Percentiles rank a stretch among this genome's conserved stretches.
These are phyloP conservation scores for Sporobolomyces phaffii DNA, from an alignment of 768 basidiomycete species.

Conservation along the genomic window DNA sequence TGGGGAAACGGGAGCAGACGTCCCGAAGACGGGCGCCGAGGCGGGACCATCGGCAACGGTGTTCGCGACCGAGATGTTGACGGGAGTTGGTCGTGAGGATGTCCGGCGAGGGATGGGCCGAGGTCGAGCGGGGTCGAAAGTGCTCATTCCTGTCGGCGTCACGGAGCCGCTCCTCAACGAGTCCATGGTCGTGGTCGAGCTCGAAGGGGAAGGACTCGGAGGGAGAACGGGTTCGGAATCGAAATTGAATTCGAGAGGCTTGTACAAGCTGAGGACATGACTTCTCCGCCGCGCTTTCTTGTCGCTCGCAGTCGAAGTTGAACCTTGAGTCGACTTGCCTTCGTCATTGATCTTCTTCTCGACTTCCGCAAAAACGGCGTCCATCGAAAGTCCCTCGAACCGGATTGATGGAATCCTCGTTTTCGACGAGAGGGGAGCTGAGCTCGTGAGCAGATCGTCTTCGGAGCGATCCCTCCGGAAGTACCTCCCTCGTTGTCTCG, in stretches of 20 bases:
- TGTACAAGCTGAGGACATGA: slow-evolving; percentile 29
- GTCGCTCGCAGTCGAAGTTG: neutral
- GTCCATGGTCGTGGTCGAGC: neutral
- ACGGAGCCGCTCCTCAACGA: neutral
- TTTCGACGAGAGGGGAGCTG: neutral
- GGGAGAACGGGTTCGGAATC: slow-evolving; percentile 2
- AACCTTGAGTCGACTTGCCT: neutral
- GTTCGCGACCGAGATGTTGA: slow-evolving; percentile 33
- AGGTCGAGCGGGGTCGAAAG: slow-evolving; percentile 3
- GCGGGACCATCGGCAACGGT: neutral
- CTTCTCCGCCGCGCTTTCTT: slow-evolving; percentile 19
- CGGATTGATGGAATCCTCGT: slow-evolving; percentile 36
- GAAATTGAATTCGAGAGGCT: slow-evolving; percentile 9
- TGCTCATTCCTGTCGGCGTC: neutral
- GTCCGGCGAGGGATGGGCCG: slow-evolving; percentile 20
- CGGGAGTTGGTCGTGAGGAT: slow-evolving; percentile 26
- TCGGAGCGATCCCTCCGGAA: neutral
- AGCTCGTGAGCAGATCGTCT: neutral
- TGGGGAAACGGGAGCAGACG: neutral
- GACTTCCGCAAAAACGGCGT: slow-evolving; percentile 38
- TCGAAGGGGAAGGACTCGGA: slow-evolving; percentile 2
- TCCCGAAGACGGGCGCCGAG: slow-evolving; percentile 17
- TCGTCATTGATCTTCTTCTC: slow-evolving; percentile 33
- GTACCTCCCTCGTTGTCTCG: neutral
- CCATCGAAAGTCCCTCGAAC: slow-evolving; percentile 40